Evolutionary conservation across 768 basidiomycete species (phyloP).

Genomic region (Porphyrellus cyaneotinctus): DNA sequence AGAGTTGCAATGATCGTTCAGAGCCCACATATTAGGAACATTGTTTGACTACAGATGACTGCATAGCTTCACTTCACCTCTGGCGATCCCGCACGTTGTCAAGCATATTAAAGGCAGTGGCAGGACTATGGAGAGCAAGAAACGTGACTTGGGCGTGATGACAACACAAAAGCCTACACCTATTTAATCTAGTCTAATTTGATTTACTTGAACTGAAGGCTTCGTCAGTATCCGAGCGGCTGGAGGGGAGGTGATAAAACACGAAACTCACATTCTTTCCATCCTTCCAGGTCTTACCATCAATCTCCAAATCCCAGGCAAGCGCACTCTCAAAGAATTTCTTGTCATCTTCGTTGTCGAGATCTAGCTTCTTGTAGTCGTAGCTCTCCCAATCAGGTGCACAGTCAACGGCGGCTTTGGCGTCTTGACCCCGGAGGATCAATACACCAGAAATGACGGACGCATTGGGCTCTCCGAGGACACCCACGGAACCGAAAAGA

Average conservation of each 20-base stretch:
- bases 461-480: slow-evolving; percentile 76
- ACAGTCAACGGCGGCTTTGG: slow-evolving; percentile 63
- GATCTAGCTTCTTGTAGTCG: slow-evolving; percentile 70
- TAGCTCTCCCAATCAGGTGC: slow-evolving; percentile 95
- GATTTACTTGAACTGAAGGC: slow-evolving; percentile 22
- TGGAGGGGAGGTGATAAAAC: neutral
- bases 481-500: slow-evolving; percentile 90
- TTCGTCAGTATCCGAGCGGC: neutral
- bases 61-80: neutral
- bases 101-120: neutral
- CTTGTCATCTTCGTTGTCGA: slow-evolving; percentile 72
- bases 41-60: neutral
- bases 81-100: neutral
- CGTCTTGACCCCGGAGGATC: slow-evolving; percentile 78
- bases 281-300: slow-evolving; percentile 88
- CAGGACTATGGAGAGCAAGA: neutral
- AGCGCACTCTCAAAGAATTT: slow-evolving; percentile 88
- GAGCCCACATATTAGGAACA: too few species aligned
- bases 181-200: slow-evolving; percentile 16
- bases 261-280: slow-evolving; percentile 76
- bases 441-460: slow-evolving; percentile 79
- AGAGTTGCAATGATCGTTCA: too few species aligned
- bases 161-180: slow-evolving; percentile 21
- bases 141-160: slow-evolving; percentile 5
- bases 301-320: slow-evolving; percentile 89